A percentile compares a stretch with the other conserved stretches of the same genome.
Evolutionary conservation across 2,329 filamentous ascomycete species (phyloP).

Genomic region (Plectosphaerella cucumerina): DNA sequence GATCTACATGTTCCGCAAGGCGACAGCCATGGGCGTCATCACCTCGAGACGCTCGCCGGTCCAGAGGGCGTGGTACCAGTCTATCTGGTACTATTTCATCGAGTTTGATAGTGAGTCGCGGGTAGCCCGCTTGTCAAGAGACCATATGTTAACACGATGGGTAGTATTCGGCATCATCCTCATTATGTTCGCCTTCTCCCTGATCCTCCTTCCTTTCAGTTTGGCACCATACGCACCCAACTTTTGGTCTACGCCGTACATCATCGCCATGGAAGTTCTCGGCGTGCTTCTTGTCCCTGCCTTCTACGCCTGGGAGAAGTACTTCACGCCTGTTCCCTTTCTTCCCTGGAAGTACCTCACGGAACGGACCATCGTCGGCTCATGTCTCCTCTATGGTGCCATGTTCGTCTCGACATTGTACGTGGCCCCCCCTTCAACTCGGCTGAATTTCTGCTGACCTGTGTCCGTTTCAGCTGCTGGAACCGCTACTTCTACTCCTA

Average conservation of each 20-base stretch:
- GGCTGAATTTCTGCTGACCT: too few relatives aligned
- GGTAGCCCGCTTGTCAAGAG: too few relatives aligned
- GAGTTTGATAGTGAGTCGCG: constrained; percentile 49
- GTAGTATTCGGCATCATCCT: constrained; percentile 42
- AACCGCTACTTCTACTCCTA: constrained; percentile 46
- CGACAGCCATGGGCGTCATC: constrained; percentile 41
- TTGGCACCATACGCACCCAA: constrained; percentile 38
- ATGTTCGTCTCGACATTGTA: constrained; percentile 38
- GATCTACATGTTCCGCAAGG: constrained; percentile 36
- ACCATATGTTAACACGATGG: background rate
- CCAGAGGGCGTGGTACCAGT: constrained; percentile 40
- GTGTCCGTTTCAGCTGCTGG: too few relatives aligned
- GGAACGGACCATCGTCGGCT: constrained; percentile 42
- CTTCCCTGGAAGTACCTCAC: constrained; percentile 49
- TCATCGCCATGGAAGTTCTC: constrained; percentile 45
- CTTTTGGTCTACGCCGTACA: constrained; percentile 36
- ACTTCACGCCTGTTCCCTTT: constrained; percentile 51
- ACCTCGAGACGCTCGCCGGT: constrained; percentile 19
- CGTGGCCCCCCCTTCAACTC: too few relatives aligned
- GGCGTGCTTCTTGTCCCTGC: constrained; percentile 41
- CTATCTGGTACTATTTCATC: constrained; percentile 45
- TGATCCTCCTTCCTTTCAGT: constrained; percentile 57
- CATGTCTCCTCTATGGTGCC: constrained; percentile 33
- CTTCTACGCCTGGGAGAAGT: constrained; percentile 55
- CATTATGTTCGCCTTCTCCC: constrained; percentile 39